phyloP scores from a whole-genome alignment of 2,329 filamentous ascomycete genomes.

The Cytospora leucostoma region DNA sequence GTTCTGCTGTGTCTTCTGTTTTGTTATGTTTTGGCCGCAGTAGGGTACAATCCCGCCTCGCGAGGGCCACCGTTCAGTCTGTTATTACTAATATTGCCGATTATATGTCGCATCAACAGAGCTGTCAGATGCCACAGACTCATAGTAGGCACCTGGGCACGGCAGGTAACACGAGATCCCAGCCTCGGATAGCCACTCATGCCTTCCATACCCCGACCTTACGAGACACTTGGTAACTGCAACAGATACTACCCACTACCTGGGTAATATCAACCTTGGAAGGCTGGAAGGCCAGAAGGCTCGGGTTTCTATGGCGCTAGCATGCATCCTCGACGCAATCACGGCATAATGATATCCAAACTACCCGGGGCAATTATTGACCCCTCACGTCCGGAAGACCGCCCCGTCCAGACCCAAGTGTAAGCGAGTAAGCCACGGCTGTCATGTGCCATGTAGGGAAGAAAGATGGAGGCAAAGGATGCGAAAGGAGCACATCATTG shows the following conservation, averaged over 20 bases:
- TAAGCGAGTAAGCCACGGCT: conserved; percentile 27
- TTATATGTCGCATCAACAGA: no score
- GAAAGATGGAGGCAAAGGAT: background rate
- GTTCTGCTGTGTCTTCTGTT: background rate
- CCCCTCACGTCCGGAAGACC: conserved; percentile 23
- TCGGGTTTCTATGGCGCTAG: conserved; percentile 1
- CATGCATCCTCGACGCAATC: conserved; percentile 16
- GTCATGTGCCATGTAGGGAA: conserved; percentile 13
- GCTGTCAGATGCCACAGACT: no score
- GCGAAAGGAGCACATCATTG: background rate
- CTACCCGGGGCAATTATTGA: conserved; percentile 9
- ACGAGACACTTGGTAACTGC: no score
- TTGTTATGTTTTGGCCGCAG: background rate
- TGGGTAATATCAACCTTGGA: background rate
- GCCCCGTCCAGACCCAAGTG: conserved; percentile 13
- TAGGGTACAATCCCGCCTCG: background rate
- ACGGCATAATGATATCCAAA: conserved; percentile 17
- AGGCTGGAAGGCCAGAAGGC: conserved; percentile 5
- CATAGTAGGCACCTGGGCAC: no score
- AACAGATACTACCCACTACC: background rate
- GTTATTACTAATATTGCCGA: no score
- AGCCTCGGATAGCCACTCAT: background rate
- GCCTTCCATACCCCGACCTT: no score
- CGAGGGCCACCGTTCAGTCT: no score
- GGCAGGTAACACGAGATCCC: no score